A percentile compares a stretch with the other conserved stretches of the same genome.
Conservation (phyloP, 1,284 basidiomycete species). For the Pseudomicrostroma phylloplanum region DNA sequence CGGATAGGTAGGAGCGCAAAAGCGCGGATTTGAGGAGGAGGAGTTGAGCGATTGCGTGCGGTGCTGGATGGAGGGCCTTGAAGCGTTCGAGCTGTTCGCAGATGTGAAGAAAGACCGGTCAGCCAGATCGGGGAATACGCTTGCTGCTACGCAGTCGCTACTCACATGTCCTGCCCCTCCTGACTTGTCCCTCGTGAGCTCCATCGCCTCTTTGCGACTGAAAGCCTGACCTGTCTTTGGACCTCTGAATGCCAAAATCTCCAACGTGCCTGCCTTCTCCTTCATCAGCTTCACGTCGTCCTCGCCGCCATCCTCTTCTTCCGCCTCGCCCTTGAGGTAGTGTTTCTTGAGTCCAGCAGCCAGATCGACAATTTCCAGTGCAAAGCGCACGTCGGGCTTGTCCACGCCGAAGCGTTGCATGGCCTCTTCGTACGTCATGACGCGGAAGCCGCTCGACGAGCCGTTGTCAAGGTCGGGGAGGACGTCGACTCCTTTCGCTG, state of each 20-base stretch:
- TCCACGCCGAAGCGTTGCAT: constrained; percentile 71
- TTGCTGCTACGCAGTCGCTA: too few species aligned
- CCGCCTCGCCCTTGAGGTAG: background rate
- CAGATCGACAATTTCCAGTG: constrained; percentile 53
- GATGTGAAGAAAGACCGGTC: background rate
- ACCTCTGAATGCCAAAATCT: constrained; percentile 24
- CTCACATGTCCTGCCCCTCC: background rate
- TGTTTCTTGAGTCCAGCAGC: background rate
- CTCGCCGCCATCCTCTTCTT: background rate
- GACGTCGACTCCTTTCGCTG: constrained; percentile 53
- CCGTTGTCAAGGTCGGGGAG: background rate
- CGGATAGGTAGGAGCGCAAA: constrained; percentile 14
- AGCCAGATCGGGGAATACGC: background rate
- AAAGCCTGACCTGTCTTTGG: background rate
- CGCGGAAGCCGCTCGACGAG: constrained; percentile 18
- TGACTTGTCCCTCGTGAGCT: constrained; percentile 19
- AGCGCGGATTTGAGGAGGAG: constrained; percentile 34
- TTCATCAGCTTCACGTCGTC: constrained; percentile 1
- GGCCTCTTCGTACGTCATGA: constrained; percentile 38
- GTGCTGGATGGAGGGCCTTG: constrained; percentile 14
- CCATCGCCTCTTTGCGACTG: constrained; percentile 23
- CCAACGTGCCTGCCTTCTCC: constrained; percentile 14
- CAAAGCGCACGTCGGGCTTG: constrained; percentile 86
- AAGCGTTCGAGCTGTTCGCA: constrained; percentile 31
- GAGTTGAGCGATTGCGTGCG: constrained; percentile 28